phyloP scores from a whole-genome alignment of 2,329 filamentous ascomycete genomes.

The Penicillium carneum region DNA sequence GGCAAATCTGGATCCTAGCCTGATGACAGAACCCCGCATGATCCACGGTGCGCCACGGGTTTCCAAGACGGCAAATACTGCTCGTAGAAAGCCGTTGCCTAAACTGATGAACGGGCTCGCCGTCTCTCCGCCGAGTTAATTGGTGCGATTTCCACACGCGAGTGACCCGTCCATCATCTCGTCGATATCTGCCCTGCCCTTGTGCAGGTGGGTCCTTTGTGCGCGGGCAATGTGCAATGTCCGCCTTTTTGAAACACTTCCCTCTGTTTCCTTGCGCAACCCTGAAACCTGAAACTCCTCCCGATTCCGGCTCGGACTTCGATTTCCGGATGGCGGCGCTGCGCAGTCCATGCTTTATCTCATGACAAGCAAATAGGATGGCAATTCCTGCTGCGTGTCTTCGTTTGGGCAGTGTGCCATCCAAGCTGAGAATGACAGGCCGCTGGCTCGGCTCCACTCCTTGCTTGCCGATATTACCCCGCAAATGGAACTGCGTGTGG shows the following conservation, averaged over 20 bases:
- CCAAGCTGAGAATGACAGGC: slow-evolving; percentile 19
- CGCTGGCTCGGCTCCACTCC: slow-evolving; percentile 28
- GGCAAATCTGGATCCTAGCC: slow-evolving; percentile 78
- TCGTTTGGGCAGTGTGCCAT: slow-evolving; percentile 8
- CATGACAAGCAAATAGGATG: neutral
- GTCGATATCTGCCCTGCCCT: slow-evolving; percentile 7
- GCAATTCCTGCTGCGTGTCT: neutral
- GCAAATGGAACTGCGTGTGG: slow-evolving; percentile 3
- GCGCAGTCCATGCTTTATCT: slow-evolving; percentile 6
- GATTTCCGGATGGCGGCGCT: slow-evolving; percentile 1
- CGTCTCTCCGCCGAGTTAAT: slow-evolving; percentile 45
- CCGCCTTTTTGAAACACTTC: neutral
- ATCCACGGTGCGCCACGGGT: slow-evolving; percentile 84
- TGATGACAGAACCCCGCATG: slow-evolving; percentile 91
- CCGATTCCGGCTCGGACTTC: slow-evolving; percentile 5
- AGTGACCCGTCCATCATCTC: slow-evolving; percentile 21
- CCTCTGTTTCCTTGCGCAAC: neutral
- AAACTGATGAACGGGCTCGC: slow-evolving; percentile 53
- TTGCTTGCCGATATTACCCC: neutral
- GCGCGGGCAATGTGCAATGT: neutral
- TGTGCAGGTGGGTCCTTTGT: slow-evolving; percentile 9
- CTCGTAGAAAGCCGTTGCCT: slow-evolving; percentile 52
- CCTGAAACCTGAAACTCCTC: neutral
- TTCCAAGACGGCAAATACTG: slow-evolving; percentile 54
- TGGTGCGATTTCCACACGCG: slow-evolving; percentile 27